Conservation (phyloP, 1,284 basidiomycete genomes). For the Cutaneotrichosporon cavernicola region DNA sequence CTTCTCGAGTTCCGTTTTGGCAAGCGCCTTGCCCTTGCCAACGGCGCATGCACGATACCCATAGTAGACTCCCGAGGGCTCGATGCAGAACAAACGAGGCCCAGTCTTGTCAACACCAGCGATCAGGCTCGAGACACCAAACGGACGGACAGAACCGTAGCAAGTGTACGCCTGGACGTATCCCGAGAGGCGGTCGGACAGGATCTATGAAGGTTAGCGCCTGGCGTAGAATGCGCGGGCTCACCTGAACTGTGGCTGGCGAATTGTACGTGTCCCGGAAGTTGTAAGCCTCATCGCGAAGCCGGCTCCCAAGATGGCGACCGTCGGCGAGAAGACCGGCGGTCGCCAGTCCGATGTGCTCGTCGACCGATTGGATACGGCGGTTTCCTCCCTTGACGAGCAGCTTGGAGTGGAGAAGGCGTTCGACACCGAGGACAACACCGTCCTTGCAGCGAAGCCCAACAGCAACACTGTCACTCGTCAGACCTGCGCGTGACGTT, state of each 20-base stretch:
- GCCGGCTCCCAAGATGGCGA: constrained; percentile 80
- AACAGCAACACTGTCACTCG: constrained; percentile 70
- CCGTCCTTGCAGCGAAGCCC: constrained; percentile 92
- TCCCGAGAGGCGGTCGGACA: constrained; percentile 77
- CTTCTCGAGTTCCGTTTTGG: constrained; percentile 98
- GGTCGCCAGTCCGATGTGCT: constrained; percentile 88
- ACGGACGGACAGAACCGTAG: constrained; percentile 96
- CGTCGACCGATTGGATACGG: constrained; percentile 89
- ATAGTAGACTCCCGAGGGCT: constrained; percentile 91
- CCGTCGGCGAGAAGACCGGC: constrained; percentile 94
- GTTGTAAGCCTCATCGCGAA: constrained; percentile 77
- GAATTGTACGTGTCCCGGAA: constrained; percentile 74
- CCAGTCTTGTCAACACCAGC: constrained; percentile 86
- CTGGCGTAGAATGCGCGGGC: constrained; percentile 20
- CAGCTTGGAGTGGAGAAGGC: constrained; percentile 95
- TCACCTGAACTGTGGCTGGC: constrained; percentile 76
- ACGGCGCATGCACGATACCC: constrained; percentile 92
- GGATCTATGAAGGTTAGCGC: constrained; percentile 8
- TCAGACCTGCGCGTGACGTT: constrained; percentile 9
- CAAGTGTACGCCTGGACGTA: constrained; percentile 96
- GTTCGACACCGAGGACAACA: constrained; percentile 92
- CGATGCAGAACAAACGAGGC: constrained; percentile 84
- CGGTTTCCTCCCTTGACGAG: constrained; percentile 90
- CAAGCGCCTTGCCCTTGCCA: constrained; percentile 93
- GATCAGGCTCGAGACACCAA: constrained; percentile 89